Percentiles rank a stretch among this genome's conserved stretches.
phyloP scores from a whole-genome alignment of 805 yeast genomes.

The Barnettozyma botsteinii region DNA sequence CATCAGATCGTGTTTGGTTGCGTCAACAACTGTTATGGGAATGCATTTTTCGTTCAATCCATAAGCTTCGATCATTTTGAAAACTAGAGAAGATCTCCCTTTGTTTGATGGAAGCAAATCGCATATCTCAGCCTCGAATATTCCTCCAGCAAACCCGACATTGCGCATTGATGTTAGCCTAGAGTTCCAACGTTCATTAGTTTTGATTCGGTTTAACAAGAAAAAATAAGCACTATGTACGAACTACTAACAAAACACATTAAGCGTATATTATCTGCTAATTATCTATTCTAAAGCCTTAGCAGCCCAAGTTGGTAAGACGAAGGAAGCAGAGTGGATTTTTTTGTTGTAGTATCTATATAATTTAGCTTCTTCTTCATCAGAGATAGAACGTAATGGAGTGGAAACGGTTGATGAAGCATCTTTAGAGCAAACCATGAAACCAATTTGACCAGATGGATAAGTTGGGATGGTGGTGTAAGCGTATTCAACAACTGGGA shows the following conservation, averaged over 20 bases:
- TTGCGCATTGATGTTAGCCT: background rate
- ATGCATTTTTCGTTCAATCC: slow-evolving; percentile 28
- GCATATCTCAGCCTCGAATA: slow-evolving; percentile 14
- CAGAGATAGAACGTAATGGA: slow-evolving; percentile 63
- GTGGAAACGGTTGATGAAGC: slow-evolving; percentile 52
- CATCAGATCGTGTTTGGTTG: slow-evolving; percentile 34
- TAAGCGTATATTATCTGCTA: background rate
- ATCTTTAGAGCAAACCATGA: slow-evolving; percentile 91
- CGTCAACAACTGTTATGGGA: slow-evolving; percentile 24
- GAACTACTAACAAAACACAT: no score
- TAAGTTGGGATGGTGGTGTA: slow-evolving; percentile 93
- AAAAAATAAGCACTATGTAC: no score
- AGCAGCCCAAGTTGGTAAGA: slow-evolving; percentile 88
- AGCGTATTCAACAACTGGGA: slow-evolving; percentile 89
- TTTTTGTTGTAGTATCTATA: slow-evolving; percentile 78
- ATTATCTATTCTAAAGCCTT: slow-evolving; percentile 33
- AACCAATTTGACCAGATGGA: slow-evolving; percentile 97
- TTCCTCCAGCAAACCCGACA: slow-evolving; percentile 2
- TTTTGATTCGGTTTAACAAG: no score
- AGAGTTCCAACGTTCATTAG: no score
- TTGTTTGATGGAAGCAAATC: slow-evolving; percentile 50
- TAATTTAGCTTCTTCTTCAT: slow-evolving; percentile 55
- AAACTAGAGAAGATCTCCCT: slow-evolving; percentile 43
- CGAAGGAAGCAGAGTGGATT: slow-evolving; percentile 85
- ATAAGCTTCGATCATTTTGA: slow-evolving; percentile 37